Conservation (phyloP, 2,329 filamentous ascomycete genomes). For the Mycosphaerella sp. region DNA sequence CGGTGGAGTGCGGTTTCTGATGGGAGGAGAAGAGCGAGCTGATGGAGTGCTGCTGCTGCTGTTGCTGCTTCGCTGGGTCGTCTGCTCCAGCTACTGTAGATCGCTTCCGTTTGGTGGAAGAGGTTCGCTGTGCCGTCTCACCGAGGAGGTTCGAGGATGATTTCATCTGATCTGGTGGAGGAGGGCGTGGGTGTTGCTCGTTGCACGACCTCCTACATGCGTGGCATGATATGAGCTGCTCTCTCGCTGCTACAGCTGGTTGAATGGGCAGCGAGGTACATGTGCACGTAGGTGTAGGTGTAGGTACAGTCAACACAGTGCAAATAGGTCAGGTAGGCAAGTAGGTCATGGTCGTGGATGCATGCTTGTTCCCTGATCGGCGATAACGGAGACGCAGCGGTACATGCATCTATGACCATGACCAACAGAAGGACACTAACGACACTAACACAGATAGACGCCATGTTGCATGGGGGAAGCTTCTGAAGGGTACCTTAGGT, state of each 20-base stretch:
- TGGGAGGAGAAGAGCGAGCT: constrained; percentile 40
- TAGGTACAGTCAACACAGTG: too few relatives aligned
- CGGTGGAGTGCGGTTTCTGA: constrained; percentile 21
- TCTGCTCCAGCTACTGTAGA: constrained; percentile 4
- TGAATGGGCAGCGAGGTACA: not conserved
- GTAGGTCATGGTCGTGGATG: too few relatives aligned
- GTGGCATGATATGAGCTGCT: not conserved
- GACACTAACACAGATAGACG: too few relatives aligned
- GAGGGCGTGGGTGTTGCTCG: not conserved
- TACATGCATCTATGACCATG: too few relatives aligned
- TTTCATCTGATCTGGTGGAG: constrained; percentile 21
- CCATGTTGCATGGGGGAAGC: too few relatives aligned
- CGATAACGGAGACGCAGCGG: too few relatives aligned
- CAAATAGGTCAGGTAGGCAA: too few relatives aligned
- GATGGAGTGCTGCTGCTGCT: constrained; percentile 32
- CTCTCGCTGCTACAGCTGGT: not conserved
- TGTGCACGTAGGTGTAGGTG: too few relatives aligned
- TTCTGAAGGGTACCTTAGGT: too few relatives aligned
- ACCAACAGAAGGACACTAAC: too few relatives aligned
- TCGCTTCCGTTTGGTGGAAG: constrained; percentile 8
- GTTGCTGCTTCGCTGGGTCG: constrained; percentile 27
- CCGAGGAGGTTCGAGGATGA: constrained; percentile 14
- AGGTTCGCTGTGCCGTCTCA: constrained; percentile 15
- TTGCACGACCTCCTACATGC: not conserved
- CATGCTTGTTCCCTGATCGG: too few relatives aligned